Evolutionary conservation across 2,329 filamentous ascomycete genomes (phyloP), one percentile per base, ranked within the genome.

Genomic region (Myrmaecium sp.): DNA sequence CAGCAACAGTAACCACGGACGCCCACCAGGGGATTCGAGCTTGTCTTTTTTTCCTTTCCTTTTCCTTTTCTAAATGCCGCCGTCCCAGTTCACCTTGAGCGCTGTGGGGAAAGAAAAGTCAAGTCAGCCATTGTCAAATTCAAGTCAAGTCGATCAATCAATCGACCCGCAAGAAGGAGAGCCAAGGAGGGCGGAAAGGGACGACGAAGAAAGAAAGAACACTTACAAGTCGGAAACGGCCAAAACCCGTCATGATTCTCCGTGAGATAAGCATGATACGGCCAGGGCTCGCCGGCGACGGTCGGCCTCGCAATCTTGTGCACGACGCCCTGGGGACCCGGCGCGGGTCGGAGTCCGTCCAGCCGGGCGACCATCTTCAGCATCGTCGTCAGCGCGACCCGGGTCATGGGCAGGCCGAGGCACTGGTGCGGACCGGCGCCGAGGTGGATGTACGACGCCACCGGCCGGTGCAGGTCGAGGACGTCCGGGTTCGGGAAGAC

Each of bases 171-270:
- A 19, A 5, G 9, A 14, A 25, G 14, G 6, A 14, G 7, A n/a
- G 12, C 20, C 6, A 26, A 24, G 14, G 8, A 31, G 10, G 9
- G 14, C 17, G 14, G 11, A 27, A 21, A 18, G 17, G 24, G n/a
- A n/a, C n/a, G n/a, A n/a, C n/a, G n/a, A n/a, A n/a, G 17, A 28
- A 11, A 13, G 19, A 17, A 23, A 17, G 10, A 16, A 27, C 41
- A 52, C 57, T 56, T 42, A 59, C 57, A 49, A 28, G 49, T 54
- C 26, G 57, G 57, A 31, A 60, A 60, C 21, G 55, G 55, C 38
- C 56, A 59, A 37, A 49, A 57, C 37, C 43, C 46, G 43, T 60
- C 54, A 51, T 54, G 55, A 27, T 56, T 54, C 46, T 59, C 57
- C 18, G 54, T 60, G 46, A 62, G 36, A 32, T 58, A 62, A 14